These are phyloP conservation scores for Austroboletus novae-zelandiae DNA, from an alignment of 1,284 basidiomycete species.

Conservation along the genomic window DNA sequence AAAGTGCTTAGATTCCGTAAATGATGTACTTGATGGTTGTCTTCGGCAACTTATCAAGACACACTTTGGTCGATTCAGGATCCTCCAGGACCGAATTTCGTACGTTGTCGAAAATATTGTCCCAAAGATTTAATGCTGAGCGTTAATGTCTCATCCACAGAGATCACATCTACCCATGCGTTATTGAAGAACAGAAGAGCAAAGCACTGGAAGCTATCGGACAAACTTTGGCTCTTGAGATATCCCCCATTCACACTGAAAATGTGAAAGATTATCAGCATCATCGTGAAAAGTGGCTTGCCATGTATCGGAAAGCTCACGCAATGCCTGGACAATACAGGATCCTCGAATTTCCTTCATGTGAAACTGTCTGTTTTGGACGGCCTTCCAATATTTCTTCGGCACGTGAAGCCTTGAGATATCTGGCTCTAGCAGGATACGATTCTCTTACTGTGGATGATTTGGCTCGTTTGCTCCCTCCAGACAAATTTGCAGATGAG, in stretches of 20 bases:
- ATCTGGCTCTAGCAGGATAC: conserved; percentile 27
- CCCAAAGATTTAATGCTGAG: no score
- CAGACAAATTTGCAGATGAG: conserved; percentile 36
- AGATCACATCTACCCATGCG: conserved; percentile 18
- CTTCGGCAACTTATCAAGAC: conserved; percentile 18
- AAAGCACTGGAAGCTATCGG: conserved; percentile 11
- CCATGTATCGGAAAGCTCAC: conserved; percentile 17
- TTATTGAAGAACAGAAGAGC: conserved; percentile 19
- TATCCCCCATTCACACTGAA: conserved; percentile 30
- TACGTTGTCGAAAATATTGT: conserved; percentile 10
- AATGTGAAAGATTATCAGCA: conserved; percentile 29
- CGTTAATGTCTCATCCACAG: conserved; percentile 6
- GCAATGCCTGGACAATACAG: neutral
- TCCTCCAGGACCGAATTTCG: conserved; percentile 30
- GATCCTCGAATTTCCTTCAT: neutral
- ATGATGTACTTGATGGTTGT: conserved; percentile 18
- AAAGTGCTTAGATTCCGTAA: conserved; percentile 40
- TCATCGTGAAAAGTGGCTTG: conserved; percentile 21
- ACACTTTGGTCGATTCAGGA: conserved; percentile 35
- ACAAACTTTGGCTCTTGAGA: conserved; percentile 29
- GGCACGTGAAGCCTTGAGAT: conserved; percentile 12
- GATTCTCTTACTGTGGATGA: conserved; percentile 14
- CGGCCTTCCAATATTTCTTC: neutral
- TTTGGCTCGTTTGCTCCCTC: conserved; percentile 15
- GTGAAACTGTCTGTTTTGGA: neutral